Evolutionary conservation across 2,329 filamentous ascomycete species (phyloP).

Genomic region (Fusarium algeriense): DNA sequence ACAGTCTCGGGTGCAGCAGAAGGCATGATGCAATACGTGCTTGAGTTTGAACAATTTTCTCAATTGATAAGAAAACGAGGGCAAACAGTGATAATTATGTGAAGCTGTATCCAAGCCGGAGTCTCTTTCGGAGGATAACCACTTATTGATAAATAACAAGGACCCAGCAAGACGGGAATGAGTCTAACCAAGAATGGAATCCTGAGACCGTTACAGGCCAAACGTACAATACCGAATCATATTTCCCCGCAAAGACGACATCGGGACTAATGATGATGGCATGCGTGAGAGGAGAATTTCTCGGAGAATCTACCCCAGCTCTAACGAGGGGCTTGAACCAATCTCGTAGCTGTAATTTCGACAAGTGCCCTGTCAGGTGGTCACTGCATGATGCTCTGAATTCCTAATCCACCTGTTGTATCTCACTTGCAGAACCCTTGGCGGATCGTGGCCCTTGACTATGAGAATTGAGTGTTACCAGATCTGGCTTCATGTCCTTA

Average conservation of each 20-base stretch:
- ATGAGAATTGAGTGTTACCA: constrained; percentile 17
- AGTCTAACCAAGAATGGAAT: constrained; percentile 36
- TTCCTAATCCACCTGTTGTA: neutral
- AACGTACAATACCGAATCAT: constrained; percentile 41
- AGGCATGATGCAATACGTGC: constrained; percentile 50
- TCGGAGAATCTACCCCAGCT: constrained; percentile 45
- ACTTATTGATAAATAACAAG: constrained; percentile 19
- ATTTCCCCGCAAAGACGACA: constrained; percentile 48
- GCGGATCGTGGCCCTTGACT: constrained; percentile 13
- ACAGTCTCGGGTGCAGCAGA: constrained; percentile 46
- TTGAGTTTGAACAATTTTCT: constrained; percentile 12
- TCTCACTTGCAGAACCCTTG: neutral
- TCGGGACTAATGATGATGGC: constrained; percentile 43
- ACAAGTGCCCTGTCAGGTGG: constrained; percentile 8
- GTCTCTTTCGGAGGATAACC: constrained; percentile 30
- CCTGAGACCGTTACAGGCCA: constrained; percentile 33
- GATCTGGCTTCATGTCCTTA: constrained; percentile 40
- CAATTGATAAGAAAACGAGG: constrained; percentile 13
- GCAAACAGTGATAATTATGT: constrained; percentile 11
- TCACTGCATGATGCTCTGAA: neutral
- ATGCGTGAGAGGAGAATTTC: constrained; percentile 48
- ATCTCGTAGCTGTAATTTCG: constrained; percentile 10
- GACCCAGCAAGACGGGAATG: neutral
- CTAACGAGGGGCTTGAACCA: constrained; percentile 12
- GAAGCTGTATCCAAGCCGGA: constrained; percentile 33